Evolutionary conservation across 2,329 filamentous ascomycete species (phyloP), one percentile per base, ranked within the genome.

Genomic region (Paracamarosporium sp.): DNA sequence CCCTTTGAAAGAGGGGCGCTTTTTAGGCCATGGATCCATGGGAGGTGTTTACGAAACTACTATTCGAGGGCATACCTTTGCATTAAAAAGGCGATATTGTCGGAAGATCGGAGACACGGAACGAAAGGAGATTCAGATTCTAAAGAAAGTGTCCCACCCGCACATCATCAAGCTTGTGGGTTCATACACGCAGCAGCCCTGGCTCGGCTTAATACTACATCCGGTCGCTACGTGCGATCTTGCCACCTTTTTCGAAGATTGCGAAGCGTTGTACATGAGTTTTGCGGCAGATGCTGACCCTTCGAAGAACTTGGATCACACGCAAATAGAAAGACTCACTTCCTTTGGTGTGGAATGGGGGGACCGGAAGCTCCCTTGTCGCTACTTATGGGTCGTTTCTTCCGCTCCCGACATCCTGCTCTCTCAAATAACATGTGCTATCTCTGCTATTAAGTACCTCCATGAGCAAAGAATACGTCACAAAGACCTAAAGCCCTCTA

Each of bases 401-500:
- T n/a, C n/a, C n/a, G n/a, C n/a, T 43, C 22, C n/a, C 17, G 11
- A 12, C 24, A 9, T n/a, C 22, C 15, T 65, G 2, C 36, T 24
- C 8, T 48, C 55, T 20, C 60, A 38, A 24, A 62, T 65, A 36
- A 65, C 63, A 12, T 69, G 66, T 41, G 57, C 66, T 9, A 50
- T 57, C 3, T 31, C 36, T 4, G 66, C 66, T 9, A 60, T 70
- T 5, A 61, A 58, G 6, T 70, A 64, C 46, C 52, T 70, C 13
- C 68, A 70, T 41, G 15, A 22, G 4, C 55, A 65, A 28, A 50
- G 40, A 2, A 64, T 69, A 12, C 60, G 64, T 1, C 68, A 70
- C 48, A 70, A 71, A 46, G 66, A 71, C 36, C 55, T 71, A 9
- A 69, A 64, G 28, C 66, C 59, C 3, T 65, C 66, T 4, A 65